Evolutionary conservation across 352 stramenopile genomes (phyloP), one percentile per base, ranked within the genome.

Genomic region (Sclerospora graminicola): DNA sequence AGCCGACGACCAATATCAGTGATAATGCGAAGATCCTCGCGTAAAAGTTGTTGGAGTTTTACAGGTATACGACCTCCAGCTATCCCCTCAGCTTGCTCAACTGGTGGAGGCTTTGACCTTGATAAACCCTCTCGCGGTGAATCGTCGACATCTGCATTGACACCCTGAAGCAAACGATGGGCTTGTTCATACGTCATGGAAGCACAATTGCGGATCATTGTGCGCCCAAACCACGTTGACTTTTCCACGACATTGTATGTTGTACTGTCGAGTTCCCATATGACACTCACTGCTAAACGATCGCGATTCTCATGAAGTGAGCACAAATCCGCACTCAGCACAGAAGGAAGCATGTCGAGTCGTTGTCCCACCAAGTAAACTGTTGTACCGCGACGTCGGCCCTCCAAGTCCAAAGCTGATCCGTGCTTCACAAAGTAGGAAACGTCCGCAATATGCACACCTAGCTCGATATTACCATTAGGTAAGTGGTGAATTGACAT

Each of bases 401-500:
- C 88, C 69, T 99, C 96, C 16, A 94, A 65, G 63, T 99, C 97
- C 15, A 99, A 83, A 1, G 94, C 76, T 16, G 82, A 97, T n/a
- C 82, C 94, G 39, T 96, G 79, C 28, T 88, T 54, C 4, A 99
- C 95, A 56, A 99, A 99, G 64, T 99, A 95, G 29, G 95, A 98
- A 2, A 99, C 97, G 63, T 99, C 97, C 0, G 97, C 96, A 63
- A 99, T 99, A 54, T 99, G 96, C 4, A 99, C 95, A 2, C 95
- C 96, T 4, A 98, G 69, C 46, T 98, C 83, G 13, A 94, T 41
- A 46, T 89, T 85, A 7, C 82, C 84, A 37, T 94, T 92, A 2
- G 73, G 48, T 23, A 94, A 59, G 0, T 48, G 45, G 8, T 66
- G 71, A 27, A 94, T 79, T 10, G 84, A 90, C 79, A 95, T 91